These are phyloP conservation scores for Aureobasidium melanogenum DNA, from an alignment of 2,329 filamentous ascomycete genomes.

Conservation along the genomic window DNA sequence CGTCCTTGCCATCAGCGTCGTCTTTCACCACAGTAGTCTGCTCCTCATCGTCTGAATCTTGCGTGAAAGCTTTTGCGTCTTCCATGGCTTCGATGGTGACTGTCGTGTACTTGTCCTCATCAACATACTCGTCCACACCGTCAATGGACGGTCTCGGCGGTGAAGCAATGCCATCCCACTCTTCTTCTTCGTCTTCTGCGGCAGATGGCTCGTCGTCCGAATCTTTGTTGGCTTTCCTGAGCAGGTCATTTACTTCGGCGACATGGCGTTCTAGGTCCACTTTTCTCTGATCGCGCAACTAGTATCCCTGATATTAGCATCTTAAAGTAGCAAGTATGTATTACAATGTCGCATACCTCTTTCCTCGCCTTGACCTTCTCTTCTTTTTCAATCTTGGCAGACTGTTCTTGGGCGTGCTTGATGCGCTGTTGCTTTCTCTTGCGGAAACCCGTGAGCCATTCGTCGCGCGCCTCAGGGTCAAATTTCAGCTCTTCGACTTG, in stretches of 20 bases:
- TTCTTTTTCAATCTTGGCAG: conserved; percentile 65
- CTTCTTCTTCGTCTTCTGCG: conserved; percentile 15
- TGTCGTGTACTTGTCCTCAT: conserved; percentile 92
- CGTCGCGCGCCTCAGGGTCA: conserved; percentile 66
- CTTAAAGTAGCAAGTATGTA: no score
- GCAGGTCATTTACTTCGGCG: conserved; percentile 60
- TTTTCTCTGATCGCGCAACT: conserved; percentile 79
- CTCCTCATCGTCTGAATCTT: conserved; percentile 6
- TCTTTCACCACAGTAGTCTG: conserved; percentile 7
- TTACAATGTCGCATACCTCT: conserved; percentile 48
- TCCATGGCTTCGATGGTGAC: conserved; percentile 88
- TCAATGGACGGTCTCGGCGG: conserved; percentile 41
- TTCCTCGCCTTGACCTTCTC: conserved; percentile 67
- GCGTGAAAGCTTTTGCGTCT: conserved; percentile 36
- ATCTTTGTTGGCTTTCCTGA: conserved; percentile 45
- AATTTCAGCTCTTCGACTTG: conserved; percentile 75
- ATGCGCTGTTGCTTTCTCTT: conserved; percentile 84
- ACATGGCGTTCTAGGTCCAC: conserved; percentile 77
- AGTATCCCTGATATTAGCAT: not conserved
- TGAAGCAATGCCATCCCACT: conserved; percentile 38
- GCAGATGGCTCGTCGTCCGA: conserved; percentile 22
- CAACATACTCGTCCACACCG: conserved; percentile 62
- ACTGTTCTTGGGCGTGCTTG: conserved; percentile 76
- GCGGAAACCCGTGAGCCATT: conserved; percentile 92
- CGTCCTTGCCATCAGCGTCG: conserved; percentile 5